Evolutionary conservation across 108 stramenopile genomes (phyloP).

Genomic region (Heterococcus sp.): DNA sequence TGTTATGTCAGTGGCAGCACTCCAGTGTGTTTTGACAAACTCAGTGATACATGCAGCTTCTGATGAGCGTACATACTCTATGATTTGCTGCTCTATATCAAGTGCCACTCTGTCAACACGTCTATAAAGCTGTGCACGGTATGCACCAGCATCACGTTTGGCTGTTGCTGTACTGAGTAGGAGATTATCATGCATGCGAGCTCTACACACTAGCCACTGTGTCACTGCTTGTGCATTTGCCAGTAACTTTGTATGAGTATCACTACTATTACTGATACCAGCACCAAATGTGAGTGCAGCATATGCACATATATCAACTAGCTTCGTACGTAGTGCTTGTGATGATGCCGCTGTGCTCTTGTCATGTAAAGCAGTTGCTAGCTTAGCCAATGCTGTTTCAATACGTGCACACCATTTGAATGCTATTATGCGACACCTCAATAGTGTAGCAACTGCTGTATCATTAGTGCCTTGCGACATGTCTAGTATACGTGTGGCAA

Average conservation of each 20-base stretch:
- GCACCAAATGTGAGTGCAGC: background rate
- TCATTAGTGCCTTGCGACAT: too few species aligned
- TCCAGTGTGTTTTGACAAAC: too few species aligned
- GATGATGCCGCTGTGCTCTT: background rate
- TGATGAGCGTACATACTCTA: too few species aligned
- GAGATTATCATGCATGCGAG: background rate
- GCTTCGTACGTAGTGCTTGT: background rate
- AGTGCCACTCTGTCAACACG: too few species aligned
- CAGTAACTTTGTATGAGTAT: too few species aligned
- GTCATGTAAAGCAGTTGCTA: background rate
- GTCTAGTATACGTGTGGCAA: background rate
- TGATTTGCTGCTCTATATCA: too few species aligned
- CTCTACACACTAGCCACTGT: background rate
- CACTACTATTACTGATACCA: background rate
- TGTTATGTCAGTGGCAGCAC: too few species aligned
- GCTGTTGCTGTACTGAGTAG: background rate
- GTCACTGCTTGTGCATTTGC: too few species aligned
- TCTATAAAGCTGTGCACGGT: too few species aligned
- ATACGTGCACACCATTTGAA: background rate
- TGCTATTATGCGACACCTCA: background rate
- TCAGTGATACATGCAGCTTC: too few species aligned
- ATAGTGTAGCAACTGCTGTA: background rate
- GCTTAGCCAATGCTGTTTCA: background rate
- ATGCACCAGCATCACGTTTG: too few species aligned
- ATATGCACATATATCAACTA: background rate